These are phyloP conservation scores for Candida koratica DNA, from an alignment of 805 yeast species.

Conservation along the genomic window DNA sequence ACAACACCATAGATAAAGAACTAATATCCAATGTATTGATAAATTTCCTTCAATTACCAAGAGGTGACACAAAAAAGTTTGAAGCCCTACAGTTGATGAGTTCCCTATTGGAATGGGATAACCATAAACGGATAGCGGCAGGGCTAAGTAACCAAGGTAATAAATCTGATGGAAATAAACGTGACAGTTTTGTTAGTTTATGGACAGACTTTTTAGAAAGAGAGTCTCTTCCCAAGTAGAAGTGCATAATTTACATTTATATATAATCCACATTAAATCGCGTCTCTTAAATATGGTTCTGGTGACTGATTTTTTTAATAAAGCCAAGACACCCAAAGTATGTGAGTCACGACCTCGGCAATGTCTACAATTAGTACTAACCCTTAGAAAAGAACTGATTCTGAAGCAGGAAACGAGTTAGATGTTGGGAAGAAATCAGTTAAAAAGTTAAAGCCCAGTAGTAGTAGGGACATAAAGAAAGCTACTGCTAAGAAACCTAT, in stretches of 20 bases:
- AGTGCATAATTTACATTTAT: conserved; percentile 3
- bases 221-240: no score
- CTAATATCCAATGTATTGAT: conserved; percentile 80
- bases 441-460: conserved; percentile 7
- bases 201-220: conserved; percentile 81
- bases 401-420: conserved; percentile 1
- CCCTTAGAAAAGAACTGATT: conserved; percentile 3
- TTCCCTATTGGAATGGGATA: conserved; percentile 85
- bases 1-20: conserved; percentile 81
- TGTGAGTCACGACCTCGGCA: no score
- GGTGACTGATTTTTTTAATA: conserved; percentile 16
- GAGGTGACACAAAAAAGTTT: conserved; percentile 92
- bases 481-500: no score
- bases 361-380: neutral
- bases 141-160: conserved; percentile 45
- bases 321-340: conserved; percentile 5
- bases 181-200: conserved; percentile 60
- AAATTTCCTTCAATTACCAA: conserved; percentile 79
- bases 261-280: conserved; percentile 1
- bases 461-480: no score
- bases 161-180: conserved; percentile 19
- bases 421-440: no score
- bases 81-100: conserved; percentile 85
- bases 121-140: conserved; percentile 68
- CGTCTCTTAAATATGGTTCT: conserved; percentile 13